Base-by-base conservation (phyloP, 768 basidiomycete species). In the Leucocoprinus leucothites region DNA sequence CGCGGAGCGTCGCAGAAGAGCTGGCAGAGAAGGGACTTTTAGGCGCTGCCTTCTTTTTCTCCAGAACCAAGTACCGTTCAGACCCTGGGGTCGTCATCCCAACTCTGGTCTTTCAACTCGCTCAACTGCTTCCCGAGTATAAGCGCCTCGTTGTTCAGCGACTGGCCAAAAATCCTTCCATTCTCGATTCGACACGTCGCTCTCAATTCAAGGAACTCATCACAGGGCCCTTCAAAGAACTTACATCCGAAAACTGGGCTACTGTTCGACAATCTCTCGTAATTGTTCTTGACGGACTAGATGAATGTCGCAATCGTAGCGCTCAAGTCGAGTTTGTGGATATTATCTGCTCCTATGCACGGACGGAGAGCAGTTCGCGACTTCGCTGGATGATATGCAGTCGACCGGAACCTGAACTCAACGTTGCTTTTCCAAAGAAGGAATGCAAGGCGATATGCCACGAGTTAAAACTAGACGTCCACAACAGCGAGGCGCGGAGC, bases 331-430 rank as follows among this genome's bases (percentile, higher is more conserved):
- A 45, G 21, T 24, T 45, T 21, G 22, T 45, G 9, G 44, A 45
- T 7, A 5, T 45, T 3, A 45, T 45, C 44, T 4, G 44, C 21
- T 6, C 7, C 19, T 19, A 45, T 24, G 44, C 22, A 16, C 44
- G 44, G 16, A 11, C 6, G 31, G 31, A 31, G 11, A 7, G 7
- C 9, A 45, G 21, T 13, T 45, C 21, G 11, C 14, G 7, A 4
- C 21, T 45, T 19, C 46, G 24, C 3, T 48, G 46, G 46, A 48
- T 48, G 46, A 31, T 48, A 3, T 48, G 46, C 46, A 48, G 46
- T n/a, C 46, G 46, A 3, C 46, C 46, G 9, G 46, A 48, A 16
- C 26, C 16, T 4, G 24, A 48, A 26, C 8, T 48, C 14, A 48
- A 31, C 24, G 24, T 13, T 19, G 24, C 26, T 7, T 26, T 48